Percentiles rank a stretch among this genome's conserved stretches.
phyloP scores from a whole-genome alignment of 2,329 filamentous ascomycete genomes.

The Cladosporium sp. region DNA sequence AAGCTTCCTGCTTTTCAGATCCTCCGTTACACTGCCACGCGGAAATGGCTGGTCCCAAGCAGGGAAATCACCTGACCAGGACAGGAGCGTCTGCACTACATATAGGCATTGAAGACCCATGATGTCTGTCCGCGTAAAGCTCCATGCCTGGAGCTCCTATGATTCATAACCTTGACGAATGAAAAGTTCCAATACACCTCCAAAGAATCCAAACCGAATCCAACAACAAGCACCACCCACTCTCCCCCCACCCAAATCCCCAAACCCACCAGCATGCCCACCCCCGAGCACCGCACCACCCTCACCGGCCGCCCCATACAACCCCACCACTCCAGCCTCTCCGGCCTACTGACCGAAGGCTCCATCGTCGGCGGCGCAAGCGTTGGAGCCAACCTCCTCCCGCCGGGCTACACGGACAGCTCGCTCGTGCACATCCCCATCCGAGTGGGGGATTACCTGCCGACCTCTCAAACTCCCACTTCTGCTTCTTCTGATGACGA shows the following conservation, averaged over 20 bases:
- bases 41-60: too few relatives aligned
- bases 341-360: slow-evolving; percentile 10
- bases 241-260: not conserved
- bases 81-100: too few relatives aligned
- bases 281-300: not conserved
- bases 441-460: slow-evolving; percentile 12
- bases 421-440: slow-evolving; percentile 20
- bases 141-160: too few relatives aligned
- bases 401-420: slow-evolving; percentile 20
- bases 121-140: too few relatives aligned
- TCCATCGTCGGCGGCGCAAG: slow-evolving; percentile 2
- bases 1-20: too few relatives aligned
- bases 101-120: too few relatives aligned
- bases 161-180: too few relatives aligned
- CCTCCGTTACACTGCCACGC: too few relatives aligned
- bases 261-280: too few relatives aligned
- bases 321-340: slow-evolving; percentile 15
- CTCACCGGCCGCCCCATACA: slow-evolving; percentile 16
- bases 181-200: too few relatives aligned
- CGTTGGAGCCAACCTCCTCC: slow-evolving; percentile 18
- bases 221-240: not conserved
- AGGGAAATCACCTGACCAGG: too few relatives aligned
- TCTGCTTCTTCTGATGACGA: not conserved
- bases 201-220: too few relatives aligned
- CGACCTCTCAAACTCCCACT: not conserved